phyloP scores from a whole-genome alignment of 2,329 filamentous ascomycete species.

The Stachybotrys chartarum region DNA sequence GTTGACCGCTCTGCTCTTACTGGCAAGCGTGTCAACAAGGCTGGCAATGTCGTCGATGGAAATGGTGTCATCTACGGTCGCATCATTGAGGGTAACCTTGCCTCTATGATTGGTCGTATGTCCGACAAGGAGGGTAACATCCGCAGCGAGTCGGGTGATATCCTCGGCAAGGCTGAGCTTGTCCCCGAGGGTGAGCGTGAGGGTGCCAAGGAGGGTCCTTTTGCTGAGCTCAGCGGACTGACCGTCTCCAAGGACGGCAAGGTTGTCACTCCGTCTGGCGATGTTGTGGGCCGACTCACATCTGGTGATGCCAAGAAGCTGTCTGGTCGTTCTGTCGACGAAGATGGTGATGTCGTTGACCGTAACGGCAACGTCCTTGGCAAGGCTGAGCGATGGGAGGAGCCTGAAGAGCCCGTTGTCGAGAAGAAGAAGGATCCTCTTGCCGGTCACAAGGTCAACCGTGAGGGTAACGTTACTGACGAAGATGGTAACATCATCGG shows the following conservation, averaged over 20 bases:
- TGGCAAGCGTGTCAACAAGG: constrained; percentile 66
- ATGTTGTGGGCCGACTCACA: constrained; percentile 64
- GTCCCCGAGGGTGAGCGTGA: constrained; percentile 61
- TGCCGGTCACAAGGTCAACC: constrained; percentile 48
- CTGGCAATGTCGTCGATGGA: constrained; percentile 53
- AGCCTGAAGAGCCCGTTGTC: constrained; percentile 28
- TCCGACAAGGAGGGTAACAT: constrained; percentile 66
- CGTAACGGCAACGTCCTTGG: constrained; percentile 58
- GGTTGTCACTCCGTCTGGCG: constrained; percentile 57
- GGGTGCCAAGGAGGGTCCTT: constrained; percentile 58
- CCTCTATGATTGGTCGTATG: constrained; percentile 59
- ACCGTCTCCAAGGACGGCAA: constrained; percentile 64
- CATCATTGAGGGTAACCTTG: constrained; percentile 59
- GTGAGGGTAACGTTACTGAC: constrained; percentile 51
- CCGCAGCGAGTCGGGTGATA: constrained; percentile 64
- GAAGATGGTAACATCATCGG: constrained; percentile 54
- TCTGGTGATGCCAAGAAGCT: constrained; percentile 67
- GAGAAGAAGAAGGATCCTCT: constrained; percentile 45
- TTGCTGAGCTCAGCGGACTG: constrained; percentile 58
- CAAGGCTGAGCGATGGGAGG: constrained; percentile 53
- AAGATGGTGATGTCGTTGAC: constrained; percentile 77
- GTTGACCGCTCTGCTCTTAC: constrained; percentile 56
- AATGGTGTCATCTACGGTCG: constrained; percentile 53
- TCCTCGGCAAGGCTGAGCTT: constrained; percentile 61
- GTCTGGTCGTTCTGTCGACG: constrained; percentile 67